These are phyloP conservation scores for Platanthera guangdongensis DNA, from an alignment of 106 monocot genomes.

Conservation along the genomic window DNA sequence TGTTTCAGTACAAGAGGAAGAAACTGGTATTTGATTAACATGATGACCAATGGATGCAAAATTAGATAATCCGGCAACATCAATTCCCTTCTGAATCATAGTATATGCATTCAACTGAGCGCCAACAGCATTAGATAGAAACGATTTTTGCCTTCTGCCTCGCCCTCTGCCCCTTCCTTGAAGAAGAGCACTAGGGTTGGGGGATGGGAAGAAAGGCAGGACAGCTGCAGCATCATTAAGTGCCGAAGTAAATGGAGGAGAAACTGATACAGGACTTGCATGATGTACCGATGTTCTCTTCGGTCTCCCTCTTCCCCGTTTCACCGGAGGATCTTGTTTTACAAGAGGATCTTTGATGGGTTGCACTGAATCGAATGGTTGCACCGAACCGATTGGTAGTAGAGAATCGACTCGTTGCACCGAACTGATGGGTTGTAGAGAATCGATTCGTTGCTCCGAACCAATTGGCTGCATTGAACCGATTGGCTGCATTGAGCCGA, in stretches of 20 bases:
- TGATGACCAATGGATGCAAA: conserved; percentile 2
- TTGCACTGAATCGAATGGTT: conserved; percentile 15
- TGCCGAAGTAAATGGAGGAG: conserved; percentile 10
- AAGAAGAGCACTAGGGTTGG: neutral
- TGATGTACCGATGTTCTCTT: conserved; percentile 39
- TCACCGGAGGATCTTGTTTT: conserved; percentile 33
- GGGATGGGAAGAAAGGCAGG: conserved; percentile 9
- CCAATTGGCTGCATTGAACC: too few species aligned
- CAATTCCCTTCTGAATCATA: conserved; percentile 12
- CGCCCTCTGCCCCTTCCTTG: conserved; percentile 35
- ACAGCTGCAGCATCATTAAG: conserved; percentile 10
- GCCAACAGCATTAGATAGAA: conserved; percentile 7
- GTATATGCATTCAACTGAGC: conserved; percentile 14
- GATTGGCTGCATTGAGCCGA: too few species aligned
- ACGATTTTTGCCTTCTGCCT: conserved; percentile 40
- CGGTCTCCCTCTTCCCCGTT: conserved; percentile 86
- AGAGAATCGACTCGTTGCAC: conserved; percentile 11
- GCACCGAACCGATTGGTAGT: conserved; percentile 6
- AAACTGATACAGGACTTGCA: conserved; percentile 11
- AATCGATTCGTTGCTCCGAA: conserved; percentile 9
- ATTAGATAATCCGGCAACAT: conserved; percentile 6
- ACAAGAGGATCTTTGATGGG: neutral
- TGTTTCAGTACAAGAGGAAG: conserved; percentile 16
- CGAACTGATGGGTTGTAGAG: conserved; percentile 8
- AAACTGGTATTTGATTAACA: conserved; percentile 11